These are phyloP conservation scores for Leccinellum albellum DNA, from an alignment of 768 basidiomycete species.

Conservation along the genomic window DNA sequence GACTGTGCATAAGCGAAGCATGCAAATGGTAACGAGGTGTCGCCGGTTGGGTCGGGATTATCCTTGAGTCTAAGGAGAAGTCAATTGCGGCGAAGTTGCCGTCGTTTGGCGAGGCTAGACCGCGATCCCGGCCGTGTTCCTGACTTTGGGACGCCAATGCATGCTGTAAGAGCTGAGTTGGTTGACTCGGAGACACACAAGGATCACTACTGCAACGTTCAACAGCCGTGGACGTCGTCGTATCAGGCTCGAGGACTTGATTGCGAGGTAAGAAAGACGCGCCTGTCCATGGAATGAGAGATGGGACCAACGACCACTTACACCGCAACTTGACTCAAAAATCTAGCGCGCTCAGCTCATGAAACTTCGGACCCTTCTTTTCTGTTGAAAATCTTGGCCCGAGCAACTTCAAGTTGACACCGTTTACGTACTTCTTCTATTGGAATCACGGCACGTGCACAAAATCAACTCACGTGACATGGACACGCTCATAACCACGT, in stretches of 20 bases:
- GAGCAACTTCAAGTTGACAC: background rate
- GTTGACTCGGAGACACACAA: constrained; percentile 43
- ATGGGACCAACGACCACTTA: background rate
- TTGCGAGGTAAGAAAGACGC: constrained; percentile 22
- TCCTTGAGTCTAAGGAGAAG: constrained; percentile 40
- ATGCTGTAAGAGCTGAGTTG: constrained; percentile 50
- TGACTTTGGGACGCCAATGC: constrained; percentile 33
- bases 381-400: background rate
- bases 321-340: constrained; percentile 2
- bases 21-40: constrained; percentile 50
- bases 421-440: background rate
- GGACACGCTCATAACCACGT: constrained; percentile 25
- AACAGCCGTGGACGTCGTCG: background rate
- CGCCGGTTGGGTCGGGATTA: constrained; percentile 31
- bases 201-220: constrained; percentile 41
- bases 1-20: constrained; percentile 11
- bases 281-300: constrained; percentile 38
- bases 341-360: constrained; percentile 2
- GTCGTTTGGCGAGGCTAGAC: constrained; percentile 15
- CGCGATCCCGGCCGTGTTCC: constrained; percentile 10
- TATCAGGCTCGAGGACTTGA: constrained; percentile 11
- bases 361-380: background rate
- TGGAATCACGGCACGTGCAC: constrained; percentile 7
- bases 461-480: constrained; percentile 32
- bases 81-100: constrained; percentile 30